A percentile compares a stretch with the other conserved stretches of the same genome.
Conservation (phyloP, 805 yeast species). For the Candida alai region DNA sequence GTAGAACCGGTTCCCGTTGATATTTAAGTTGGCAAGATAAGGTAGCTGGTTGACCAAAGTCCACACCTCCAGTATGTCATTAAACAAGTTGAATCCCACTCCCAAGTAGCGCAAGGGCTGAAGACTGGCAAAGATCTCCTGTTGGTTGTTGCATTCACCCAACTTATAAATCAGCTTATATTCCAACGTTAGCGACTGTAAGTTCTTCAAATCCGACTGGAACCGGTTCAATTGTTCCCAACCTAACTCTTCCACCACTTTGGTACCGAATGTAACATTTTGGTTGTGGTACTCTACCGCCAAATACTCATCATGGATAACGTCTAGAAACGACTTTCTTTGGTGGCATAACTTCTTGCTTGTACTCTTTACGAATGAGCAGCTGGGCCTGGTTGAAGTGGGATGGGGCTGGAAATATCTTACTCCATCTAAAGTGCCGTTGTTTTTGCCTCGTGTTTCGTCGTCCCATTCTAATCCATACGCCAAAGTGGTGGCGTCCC, state of each 20-base stretch:
- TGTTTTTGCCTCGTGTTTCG: slow-evolving; percentile 62
- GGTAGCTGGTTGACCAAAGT: slow-evolving; percentile 34
- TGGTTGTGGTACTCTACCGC: slow-evolving; percentile 22
- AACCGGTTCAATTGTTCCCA: slow-evolving; percentile 51
- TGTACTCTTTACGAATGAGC: slow-evolving; percentile 56
- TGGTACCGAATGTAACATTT: slow-evolving; percentile 49
- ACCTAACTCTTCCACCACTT: slow-evolving; percentile 61
- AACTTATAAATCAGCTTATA: slow-evolving; percentile 30
- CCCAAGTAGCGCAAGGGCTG: slow-evolving; percentile 42
- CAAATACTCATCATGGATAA: slow-evolving; percentile 33
- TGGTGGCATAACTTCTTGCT: slow-evolving; percentile 27
- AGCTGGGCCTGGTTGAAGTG: slow-evolving; percentile 20
- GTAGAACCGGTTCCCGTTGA: slow-evolving; percentile 53
- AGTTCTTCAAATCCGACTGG: slow-evolving; percentile 43
- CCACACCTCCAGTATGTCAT: slow-evolving; percentile 35
- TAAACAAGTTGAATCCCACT: slow-evolving; percentile 56
- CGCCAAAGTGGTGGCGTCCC: slow-evolving; percentile 54
- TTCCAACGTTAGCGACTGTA: slow-evolving; percentile 51
- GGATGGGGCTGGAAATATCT: slow-evolving; percentile 45
- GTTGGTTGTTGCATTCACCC: slow-evolving; percentile 8
- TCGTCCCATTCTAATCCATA: slow-evolving; percentile 89
- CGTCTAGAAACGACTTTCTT: slow-evolving; percentile 39
- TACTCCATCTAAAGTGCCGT: slow-evolving; percentile 54
- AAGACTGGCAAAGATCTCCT: slow-evolving; percentile 9
- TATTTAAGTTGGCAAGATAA: slow-evolving; percentile 36